Base-by-base conservation (phyloP, 257 asterid genomes). In the Craterostigma plantagineum region DNA sequence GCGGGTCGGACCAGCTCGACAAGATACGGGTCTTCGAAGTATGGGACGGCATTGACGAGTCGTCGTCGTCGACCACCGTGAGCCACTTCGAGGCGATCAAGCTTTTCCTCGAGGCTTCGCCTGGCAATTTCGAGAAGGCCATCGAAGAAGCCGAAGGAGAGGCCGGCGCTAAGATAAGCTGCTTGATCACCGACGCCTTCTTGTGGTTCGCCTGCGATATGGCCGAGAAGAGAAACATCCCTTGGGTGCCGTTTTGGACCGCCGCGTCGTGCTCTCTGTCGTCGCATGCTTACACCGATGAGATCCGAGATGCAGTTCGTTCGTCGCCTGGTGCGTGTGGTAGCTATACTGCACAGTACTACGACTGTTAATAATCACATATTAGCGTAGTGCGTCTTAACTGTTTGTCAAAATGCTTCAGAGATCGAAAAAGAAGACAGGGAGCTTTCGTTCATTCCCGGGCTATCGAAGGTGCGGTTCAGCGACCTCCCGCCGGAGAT, bases 191-290 rank as follows among this genome's bases (percentile, higher is more conserved):
- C 5, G 95, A 83, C 53, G 83, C 84, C 0, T 83, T 83, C 33
- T 27, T 76, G 49, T 72, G 81, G 72, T 78, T 82, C 45, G 64
- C 67, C 4, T n/a, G 53, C 33, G 77, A 71, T 16, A 1, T 83
- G 48, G 86, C 91, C 18, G 76, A 62, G 54, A 57, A 62, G 18
- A 48, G 58, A 45, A 56, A 63, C 10, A 62, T 79, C 1, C 84
- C 91, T 0, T 83, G 95, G 93, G 52, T 79, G 43, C 30, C 84
- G 2, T 62, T 71, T 18, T 79, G 93, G 93, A 65, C 87, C 3
- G 70, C 79, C 3, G 81, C 64, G 0, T 49, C 76, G 0, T 60
- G 67, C 59, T 65, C 95, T 3, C 54, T 83, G 0, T 64, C 87
- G 0, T 58, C 66, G 0, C 93, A 83, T 35, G 1, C 65, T 10